phyloP scores from a whole-genome alignment of 495 filamentous ascomycete species.

The Penicillium chermesinum region DNA sequence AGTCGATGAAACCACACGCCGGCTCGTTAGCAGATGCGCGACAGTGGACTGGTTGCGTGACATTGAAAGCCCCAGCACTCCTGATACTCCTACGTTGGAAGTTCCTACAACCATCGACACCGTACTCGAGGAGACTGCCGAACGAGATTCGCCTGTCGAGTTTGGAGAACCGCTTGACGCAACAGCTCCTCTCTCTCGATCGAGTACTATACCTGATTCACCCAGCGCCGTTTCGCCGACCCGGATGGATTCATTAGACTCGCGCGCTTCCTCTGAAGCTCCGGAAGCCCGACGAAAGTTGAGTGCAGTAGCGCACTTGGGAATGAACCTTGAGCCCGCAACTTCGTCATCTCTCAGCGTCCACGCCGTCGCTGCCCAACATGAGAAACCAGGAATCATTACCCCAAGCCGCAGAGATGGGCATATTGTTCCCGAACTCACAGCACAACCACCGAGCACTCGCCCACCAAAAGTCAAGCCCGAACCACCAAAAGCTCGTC shows the following conservation, averaged over 20 bases:
- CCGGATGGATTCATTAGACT: conserved; percentile 25
- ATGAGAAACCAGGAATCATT: conserved; percentile 78
- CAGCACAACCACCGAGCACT: conserved; percentile 14
- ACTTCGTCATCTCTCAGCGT: conserved; percentile 57
- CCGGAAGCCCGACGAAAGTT: conserved; percentile 17
- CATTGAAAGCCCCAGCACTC: conserved; percentile 14
- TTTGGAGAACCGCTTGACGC: conserved; percentile 25
- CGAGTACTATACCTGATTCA: conserved; percentile 38
- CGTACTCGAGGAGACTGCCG: conserved; percentile 16
- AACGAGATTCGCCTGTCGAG: conserved; percentile 20
- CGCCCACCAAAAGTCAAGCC: conserved; percentile 36
- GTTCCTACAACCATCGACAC: conserved; percentile 20
- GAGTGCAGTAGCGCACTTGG: conserved; percentile 32
- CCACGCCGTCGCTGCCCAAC: conserved; percentile 70
- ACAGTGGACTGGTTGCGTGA: conserved; percentile 76
- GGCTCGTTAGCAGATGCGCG: conserved; percentile 75
- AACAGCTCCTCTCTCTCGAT: conserved; percentile 33
- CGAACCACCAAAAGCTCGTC: conserved; percentile 40
- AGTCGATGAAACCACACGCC: conserved; percentile 80
- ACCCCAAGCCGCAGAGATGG: conserved; percentile 64
- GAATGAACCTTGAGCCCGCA: conserved; percentile 46
- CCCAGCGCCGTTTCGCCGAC: conserved; percentile 28
- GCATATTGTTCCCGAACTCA: conserved; percentile 9
- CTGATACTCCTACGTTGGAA: conserved; percentile 7
- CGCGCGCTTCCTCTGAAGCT: conserved; percentile 22